phyloP scores from a whole-genome alignment of 1,284 basidiomycete species.

The Exobasidium rhododendri region DNA sequence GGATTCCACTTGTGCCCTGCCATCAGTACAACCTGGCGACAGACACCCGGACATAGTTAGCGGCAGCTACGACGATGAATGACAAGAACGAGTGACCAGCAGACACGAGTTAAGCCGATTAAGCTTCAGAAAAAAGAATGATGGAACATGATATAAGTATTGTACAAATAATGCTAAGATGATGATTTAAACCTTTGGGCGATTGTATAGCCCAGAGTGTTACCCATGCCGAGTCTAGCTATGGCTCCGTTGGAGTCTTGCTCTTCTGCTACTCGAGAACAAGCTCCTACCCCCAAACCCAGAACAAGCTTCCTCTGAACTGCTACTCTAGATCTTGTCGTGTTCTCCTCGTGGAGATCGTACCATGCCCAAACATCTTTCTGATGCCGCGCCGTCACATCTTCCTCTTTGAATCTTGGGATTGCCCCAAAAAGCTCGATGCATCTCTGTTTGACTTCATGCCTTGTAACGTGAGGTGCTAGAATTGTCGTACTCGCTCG shows the following conservation, averaged over 20 bases:
- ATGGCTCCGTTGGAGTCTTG: not conserved
- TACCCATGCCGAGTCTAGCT: not conserved
- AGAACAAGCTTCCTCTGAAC: not conserved
- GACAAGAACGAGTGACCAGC: no score
- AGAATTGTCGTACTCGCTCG: constrained; percentile 2
- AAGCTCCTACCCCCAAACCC: not conserved
- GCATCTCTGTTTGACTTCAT: not conserved
- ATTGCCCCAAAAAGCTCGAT: constrained; percentile 2
- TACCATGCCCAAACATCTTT: not conserved
- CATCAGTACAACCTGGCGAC: no score
- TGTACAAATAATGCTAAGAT: no score
- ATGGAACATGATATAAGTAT: no score
- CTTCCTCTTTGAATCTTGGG: not conserved
- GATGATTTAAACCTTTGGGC: not conserved
- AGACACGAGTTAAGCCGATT: no score
- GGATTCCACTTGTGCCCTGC: no score
- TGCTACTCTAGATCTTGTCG: not conserved
- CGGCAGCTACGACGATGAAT: no score
- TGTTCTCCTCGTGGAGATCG: not conserved
- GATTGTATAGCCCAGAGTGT: not conserved
- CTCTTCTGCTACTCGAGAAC: not conserved
- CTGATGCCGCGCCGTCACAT: not conserved
- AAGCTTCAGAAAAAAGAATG: no score
- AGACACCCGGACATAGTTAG: no score
- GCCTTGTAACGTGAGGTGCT: not conserved